These are phyloP conservation scores for Lithohypha guttulata DNA, from an alignment of 2,329 filamentous ascomycete genomes.

Conservation along the genomic window DNA sequence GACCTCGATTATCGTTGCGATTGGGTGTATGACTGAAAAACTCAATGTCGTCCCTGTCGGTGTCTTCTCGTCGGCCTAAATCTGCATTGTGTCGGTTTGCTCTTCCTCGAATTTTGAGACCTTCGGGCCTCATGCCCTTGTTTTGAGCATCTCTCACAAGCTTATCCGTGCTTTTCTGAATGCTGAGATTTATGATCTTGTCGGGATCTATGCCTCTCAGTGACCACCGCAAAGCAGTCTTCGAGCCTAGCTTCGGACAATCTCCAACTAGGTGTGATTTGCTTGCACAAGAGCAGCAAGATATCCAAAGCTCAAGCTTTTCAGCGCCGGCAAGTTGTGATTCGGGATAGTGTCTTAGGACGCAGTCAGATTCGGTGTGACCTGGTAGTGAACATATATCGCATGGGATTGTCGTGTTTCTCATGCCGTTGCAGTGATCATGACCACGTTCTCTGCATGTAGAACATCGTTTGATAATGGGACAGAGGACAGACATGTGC, in stretches of 20 bases:
- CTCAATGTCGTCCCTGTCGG: slow-evolving; percentile 26
- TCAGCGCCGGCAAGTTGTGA: slow-evolving; percentile 17
- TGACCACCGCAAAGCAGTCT: slow-evolving; percentile 29
- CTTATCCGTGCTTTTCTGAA: slow-evolving; percentile 16
- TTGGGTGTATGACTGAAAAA: slow-evolving; percentile 18
- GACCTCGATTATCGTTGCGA: neutral
- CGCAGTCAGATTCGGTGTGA: slow-evolving; percentile 52
- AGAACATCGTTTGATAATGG: slow-evolving; percentile 32
- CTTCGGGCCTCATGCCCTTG: slow-evolving; percentile 18
- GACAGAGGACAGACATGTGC: slow-evolving; percentile 32
- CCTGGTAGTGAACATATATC: slow-evolving; percentile 46
- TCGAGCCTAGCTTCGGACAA: slow-evolving; percentile 27
- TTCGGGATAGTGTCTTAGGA: slow-evolving; percentile 39
- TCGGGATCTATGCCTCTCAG: slow-evolving; percentile 28
- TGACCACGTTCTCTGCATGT: slow-evolving; percentile 58
- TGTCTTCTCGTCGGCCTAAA: neutral
- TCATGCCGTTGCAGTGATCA: slow-evolving; percentile 49
- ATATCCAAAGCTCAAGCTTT: slow-evolving; percentile 32
- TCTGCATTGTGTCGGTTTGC: slow-evolving; percentile 25
- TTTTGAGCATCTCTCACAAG: slow-evolving; percentile 19
- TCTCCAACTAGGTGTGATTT: slow-evolving; percentile 35
- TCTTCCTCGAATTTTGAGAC: slow-evolving; percentile 29
- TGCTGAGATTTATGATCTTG: slow-evolving; percentile 31
- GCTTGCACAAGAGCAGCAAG: slow-evolving; percentile 35
- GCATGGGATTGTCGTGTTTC: slow-evolving; percentile 48